Base-by-base conservation (phyloP, 2,329 filamentous ascomycete species). In the Botrytis medusae region DNA sequence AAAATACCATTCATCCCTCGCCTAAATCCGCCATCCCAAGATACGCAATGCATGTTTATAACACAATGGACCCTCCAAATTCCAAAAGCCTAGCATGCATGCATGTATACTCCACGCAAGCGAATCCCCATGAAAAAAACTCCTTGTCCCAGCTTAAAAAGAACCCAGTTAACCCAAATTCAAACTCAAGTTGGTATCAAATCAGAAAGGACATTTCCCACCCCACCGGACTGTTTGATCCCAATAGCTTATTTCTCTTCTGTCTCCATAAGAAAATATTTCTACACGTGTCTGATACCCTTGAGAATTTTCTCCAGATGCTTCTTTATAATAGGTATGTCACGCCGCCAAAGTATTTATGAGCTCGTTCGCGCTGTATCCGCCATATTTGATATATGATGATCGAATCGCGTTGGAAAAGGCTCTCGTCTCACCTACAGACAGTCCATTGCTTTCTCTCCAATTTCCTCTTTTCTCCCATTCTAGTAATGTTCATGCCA, bases 131-230 rank as follows among this genome's bases (percentile, higher is more conserved):
- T 0, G 46, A 51, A 29, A 57, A 68, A 46, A 70, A 44, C 37
- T n/a, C 57, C 68, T 44, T 34, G 8, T 14, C 22, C 40, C 32
- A 62, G 7, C n/a, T 40, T 10, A 18, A 29, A 54, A 29, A 29
- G 51, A 54, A 54, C 51, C 51, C n/a, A 29, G 51, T 29, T 16
- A 40, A 29, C 25, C 48, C 34, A 29, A 54, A 57, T 42, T 32
- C 34, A 57, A 57, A 57, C 16, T 57, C 59, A 71, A 71, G 46
- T 71, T 63, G 69, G 57, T 71, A 64, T 71, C 69, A 63, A 40
- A 71, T 71, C 59, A 51, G 9, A 71, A 71, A 40, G 34, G 18
- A 40, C 25, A 51, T 34, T 48, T 4, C 48, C 64, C 48, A 12
- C 34, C 34, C 18, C 18, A n/a, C 46, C 6, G 10, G 7, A 57